phyloP scores from a whole-genome alignment of 176 grass and related monocot species.

The bread wheat (Triticum aestivum) region IWGSC_CS_RefSeq_v2.1 NC_057797.1:480868686-480869185 shows the following conservation, averaged over 20 bases:
- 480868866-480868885: neutral
- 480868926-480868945: neutral
- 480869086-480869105: constrained; percentile 98
- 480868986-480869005: constrained; percentile 96
- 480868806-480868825: neutral
- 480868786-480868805: neutral
- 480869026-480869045: constrained; percentile 99
- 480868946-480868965: constrained; percentile 19
- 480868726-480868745: neutral
- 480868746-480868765: neutral
- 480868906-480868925: neutral
- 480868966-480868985: constrained; percentile 28
- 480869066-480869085: constrained; percentile 99
- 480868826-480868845: neutral
- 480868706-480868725: neutral
- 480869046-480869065: constrained; percentile 85
- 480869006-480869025: constrained; percentile 98
- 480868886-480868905: neutral
- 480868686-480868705: neutral
- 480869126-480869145: constrained; percentile 98
- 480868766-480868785: neutral
- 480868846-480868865: neutral
- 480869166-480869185: constrained; percentile 86
- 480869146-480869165: constrained; percentile 88
- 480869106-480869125: constrained; percentile 99